Evolutionary conservation across 768 basidiomycete species (phyloP), one percentile per base, ranked within the genome.

Genomic region (Leucosporidium scottii): DNA sequence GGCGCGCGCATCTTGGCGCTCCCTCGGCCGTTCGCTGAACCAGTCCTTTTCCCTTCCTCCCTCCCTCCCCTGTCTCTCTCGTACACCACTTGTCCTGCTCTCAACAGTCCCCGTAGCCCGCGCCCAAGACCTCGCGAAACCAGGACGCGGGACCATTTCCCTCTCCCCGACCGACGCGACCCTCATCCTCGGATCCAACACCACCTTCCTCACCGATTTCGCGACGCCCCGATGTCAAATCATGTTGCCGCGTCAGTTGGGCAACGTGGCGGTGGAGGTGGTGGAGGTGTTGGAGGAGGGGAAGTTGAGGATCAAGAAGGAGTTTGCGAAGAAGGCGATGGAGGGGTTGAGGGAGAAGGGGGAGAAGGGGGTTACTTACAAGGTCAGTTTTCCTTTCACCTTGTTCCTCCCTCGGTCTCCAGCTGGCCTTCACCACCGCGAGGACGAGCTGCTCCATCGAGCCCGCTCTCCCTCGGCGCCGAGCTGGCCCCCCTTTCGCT

Each of bases 231-330:
- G 84, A 73, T 90, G 86, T 85, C 90, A 96, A 79, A 85, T 98
- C 62, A 82, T 92, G 82, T 81, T 99, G 2, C 86, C 91, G 0
- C 93, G 91, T 79, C 82, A 84, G 13, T 80, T 91, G 67, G 86
- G 85, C 67, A 92, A 87, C 53, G 82, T 83, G 1, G 81, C 87
- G 20, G 91, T 90, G 13, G 90, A 94, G 78, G 87, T 99, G 9
- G 82, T 85, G 48, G 90, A 94, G 76, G 84, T 99, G 59, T 79
- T 97, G 56, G 93, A 91, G 39, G 91, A 97, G 75, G 92, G 89
- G 1, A 81, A 92, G 76, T 77, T 96, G 65, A 83, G 83, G 76
- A 81, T 94, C 72, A 93, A 93, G 80, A 86, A 86, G 74, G 91
- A 92, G 76, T 93, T 96, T 77, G 85, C 85, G 25, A 87, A 87